Base-by-base conservation (phyloP, 2,329 filamentous ascomycete species). In the Raffaelea arxii region DNA sequence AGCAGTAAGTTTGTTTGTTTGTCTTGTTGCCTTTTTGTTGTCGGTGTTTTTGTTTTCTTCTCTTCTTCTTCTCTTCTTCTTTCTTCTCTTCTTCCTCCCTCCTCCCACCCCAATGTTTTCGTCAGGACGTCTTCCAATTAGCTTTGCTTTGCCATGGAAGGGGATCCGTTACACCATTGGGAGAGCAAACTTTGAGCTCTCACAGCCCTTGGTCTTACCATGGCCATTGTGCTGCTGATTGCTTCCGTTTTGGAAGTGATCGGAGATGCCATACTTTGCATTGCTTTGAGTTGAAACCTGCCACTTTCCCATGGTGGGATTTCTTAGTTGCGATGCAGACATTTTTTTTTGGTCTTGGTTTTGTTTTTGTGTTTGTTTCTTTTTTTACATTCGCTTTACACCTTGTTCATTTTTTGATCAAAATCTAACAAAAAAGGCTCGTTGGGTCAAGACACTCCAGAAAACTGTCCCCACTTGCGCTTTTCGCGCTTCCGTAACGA, bases 241-340 rank as follows among this genome's bases (percentile, higher is more conserved):
- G 74, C 72, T 77, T 74, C 86, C 89, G 90, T 97, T 81, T 88
- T 97, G 92, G 86, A 75, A 70, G 70, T 77, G 69, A 74, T 88
- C 85, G 74, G 80, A 82, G 83, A 76, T 7, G 71, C 44, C 70
- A 69, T 75, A 75, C 77, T 69, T 74, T 92, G 87, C 83, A 84
- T 85, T 82, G 82, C 87, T 76, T 84, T 88, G 91, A 97, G 92
- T 97, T 96, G 92, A 97, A 84, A 73, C 73, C 79, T 80, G 78
- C 77, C 79, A 78, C 78, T 74, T 69, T 70, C 68, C 68, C 68
- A 69, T 90, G 81, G 84, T 79, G 78, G 77, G 77, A 74, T 86
- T 57, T 97, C 92, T 94, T 98, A 98, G 92, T 97, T 84, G 87
- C 84, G 86, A 86, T 84, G 84, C 90, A 91, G 78, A 98, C 71